Percentiles rank a stretch among this genome's conserved stretches.
Evolutionary conservation across 1,284 basidiomycete species (phyloP).

Genomic region (Nidula niveotomentosa): DNA sequence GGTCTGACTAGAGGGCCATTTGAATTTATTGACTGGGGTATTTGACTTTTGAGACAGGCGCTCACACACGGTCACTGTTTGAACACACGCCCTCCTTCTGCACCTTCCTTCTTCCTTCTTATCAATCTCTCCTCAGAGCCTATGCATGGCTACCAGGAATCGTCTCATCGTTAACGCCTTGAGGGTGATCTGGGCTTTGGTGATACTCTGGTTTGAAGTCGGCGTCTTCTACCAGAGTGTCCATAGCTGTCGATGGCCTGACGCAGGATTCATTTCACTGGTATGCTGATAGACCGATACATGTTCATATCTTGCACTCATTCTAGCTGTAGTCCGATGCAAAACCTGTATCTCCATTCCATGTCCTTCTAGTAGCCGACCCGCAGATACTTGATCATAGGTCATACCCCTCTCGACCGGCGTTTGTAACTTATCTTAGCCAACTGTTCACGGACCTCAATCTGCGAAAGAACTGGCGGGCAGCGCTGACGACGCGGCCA

Average conservation of each 20-base stretch:
- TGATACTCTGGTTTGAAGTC: conserved; percentile 64
- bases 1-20: too few species aligned
- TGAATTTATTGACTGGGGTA: too few species aligned
- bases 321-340: too few species aligned
- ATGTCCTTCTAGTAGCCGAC: conserved; percentile 80
- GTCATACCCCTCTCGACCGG: conserved; percentile 55
- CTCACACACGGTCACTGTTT: background rate
- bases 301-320: too few species aligned
- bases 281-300: conserved; percentile 18
- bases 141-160: conserved; percentile 20
- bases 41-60: background rate
- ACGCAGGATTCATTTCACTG: conserved; percentile 21
- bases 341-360: conserved; percentile 36
- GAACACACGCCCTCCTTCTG: background rate
- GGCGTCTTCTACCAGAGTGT: conserved; percentile 54
- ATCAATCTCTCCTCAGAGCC: conserved; percentile 1
- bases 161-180: conserved; percentile 28
- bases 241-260: conserved; percentile 62
- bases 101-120: background rate
- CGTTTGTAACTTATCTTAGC: conserved; percentile 49
- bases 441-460: conserved; percentile 70
- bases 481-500: conserved; percentile 59
- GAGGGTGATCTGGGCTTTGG: conserved; percentile 30
- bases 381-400: conserved; percentile 76
- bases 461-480: conserved; percentile 81